phyloP scores from a whole-genome alignment of 2,329 filamentous ascomycete genomes.

The Huntiella abstrusa region DNA sequence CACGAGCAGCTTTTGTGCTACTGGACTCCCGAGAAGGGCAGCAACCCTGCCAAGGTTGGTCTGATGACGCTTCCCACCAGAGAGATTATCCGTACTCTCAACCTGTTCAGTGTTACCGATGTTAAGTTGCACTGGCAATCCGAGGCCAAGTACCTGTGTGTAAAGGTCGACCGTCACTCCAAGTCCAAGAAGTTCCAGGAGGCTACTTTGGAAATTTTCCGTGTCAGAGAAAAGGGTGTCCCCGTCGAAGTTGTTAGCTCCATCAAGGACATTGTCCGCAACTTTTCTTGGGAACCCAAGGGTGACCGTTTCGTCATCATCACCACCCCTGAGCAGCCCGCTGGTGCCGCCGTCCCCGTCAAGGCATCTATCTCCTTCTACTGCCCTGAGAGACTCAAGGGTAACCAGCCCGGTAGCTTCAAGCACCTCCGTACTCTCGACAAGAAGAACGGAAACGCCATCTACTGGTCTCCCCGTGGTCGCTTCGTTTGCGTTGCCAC shows the following conservation, averaged over 20 bases:
- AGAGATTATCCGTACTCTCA: conserved; percentile 81
- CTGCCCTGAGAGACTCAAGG: conserved; percentile 89
- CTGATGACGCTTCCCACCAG: conserved; percentile 94
- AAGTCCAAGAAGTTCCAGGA: conserved; percentile 98
- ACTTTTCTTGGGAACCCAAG: conserved; percentile 98
- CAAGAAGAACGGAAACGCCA: conserved; percentile 98
- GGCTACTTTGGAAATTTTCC: conserved; percentile 96
- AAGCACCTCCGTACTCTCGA: conserved; percentile 87
- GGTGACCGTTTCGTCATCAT: conserved; percentile 95
- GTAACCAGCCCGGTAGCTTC: conserved; percentile 67
- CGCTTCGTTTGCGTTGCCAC: conserved; percentile 90
- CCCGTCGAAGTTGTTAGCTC: conserved; percentile 95
- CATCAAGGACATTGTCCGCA: conserved; percentile 97
- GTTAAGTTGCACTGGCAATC: conserved; percentile 99
- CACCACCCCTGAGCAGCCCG: conserved; percentile 69
- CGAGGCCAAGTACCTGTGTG: conserved; percentile 79
- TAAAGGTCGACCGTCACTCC: conserved; percentile 96
- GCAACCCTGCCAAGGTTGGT: conserved; percentile 91
- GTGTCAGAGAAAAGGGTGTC: conserved; percentile 89
- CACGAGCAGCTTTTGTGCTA: conserved; percentile 96
- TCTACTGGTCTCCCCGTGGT: conserved; percentile 95
- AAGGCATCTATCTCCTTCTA: conserved; percentile 96
- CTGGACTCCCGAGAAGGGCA: conserved; percentile 97
- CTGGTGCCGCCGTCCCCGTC: conserved; percentile 62
- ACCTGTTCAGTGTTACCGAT: conserved; percentile 94